A percentile compares a stretch with the other conserved stretches of the same genome.
Evolutionary conservation across 164 flowering plant species (phyloP).

Genomic region (Sextonia rubra): DNA sequence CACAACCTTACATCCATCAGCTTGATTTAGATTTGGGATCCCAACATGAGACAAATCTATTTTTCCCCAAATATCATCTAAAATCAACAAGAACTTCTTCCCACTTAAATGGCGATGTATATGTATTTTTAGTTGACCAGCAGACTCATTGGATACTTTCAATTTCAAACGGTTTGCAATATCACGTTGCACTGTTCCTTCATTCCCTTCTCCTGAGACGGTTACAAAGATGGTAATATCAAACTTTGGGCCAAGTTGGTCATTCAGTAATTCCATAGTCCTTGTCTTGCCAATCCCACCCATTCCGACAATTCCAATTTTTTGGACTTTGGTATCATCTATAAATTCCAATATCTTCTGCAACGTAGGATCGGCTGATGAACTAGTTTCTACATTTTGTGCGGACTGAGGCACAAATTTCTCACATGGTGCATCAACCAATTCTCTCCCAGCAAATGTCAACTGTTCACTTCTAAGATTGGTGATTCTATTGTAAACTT

Average conservation of each 20-base stretch:
- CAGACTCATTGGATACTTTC: not conserved
- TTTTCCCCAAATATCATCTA: not conserved
- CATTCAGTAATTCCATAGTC: not conserved
- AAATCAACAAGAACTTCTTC: slow-evolving; percentile 1
- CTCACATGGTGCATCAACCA: not conserved
- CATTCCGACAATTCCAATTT: not conserved
- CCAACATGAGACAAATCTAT: not conserved
- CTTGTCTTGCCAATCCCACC: slow-evolving; percentile 7
- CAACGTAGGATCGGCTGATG: not conserved
- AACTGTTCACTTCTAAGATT: too few species aligned
- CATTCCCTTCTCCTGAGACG: not conserved
- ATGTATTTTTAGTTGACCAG: not conserved
- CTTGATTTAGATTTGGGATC: not conserved
- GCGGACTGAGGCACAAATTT: not conserved
- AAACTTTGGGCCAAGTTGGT: not conserved
- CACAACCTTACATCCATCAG: not conserved
- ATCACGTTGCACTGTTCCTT: not conserved
- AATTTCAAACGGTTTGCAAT: not conserved
- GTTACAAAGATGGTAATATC: not conserved
- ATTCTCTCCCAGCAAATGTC: not conserved
- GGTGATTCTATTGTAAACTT: not conserved
- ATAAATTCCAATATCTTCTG: not conserved
- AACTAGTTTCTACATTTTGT: not conserved
- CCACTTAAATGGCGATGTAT: not conserved
- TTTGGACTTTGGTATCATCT: not conserved